These are phyloP conservation scores for Boletus sensibilis DNA, from an alignment of 768 basidiomycete species.

Conservation along the genomic window DNA sequence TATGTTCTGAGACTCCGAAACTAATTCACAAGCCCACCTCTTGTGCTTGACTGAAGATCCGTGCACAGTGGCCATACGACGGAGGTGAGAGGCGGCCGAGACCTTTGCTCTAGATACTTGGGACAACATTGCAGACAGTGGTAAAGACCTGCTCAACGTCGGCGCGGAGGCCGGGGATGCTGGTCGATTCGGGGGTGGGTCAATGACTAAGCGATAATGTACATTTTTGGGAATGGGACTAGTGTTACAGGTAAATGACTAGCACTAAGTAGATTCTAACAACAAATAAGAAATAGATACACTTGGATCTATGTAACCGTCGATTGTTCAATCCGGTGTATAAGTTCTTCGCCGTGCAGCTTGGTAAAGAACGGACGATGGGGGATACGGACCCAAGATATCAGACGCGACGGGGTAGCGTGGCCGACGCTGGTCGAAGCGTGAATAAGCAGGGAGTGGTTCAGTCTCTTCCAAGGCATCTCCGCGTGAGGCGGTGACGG, in stretches of 20 bases:
- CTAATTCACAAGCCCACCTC: slow-evolving; percentile 36
- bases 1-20: background rate
- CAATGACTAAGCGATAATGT: slow-evolving; percentile 18
- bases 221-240: background rate
- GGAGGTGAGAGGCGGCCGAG: slow-evolving; percentile 27
- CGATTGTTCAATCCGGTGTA: no score
- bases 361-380: slow-evolving; percentile 11
- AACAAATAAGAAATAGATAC: slow-evolving; percentile 10
- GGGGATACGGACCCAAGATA: slow-evolving; percentile 31
- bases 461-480: slow-evolving; percentile 8
- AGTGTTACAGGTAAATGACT: background rate
- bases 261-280: background rate
- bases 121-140: slow-evolving; percentile 29
- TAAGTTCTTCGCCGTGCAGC: background rate
- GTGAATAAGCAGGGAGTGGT: slow-evolving; percentile 28
- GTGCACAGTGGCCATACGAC: slow-evolving; percentile 46
- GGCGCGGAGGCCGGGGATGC: no score
- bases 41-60: slow-evolving; percentile 39
- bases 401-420: slow-evolving; percentile 19
- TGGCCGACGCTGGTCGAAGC: slow-evolving; percentile 24
- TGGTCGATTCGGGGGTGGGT: background rate
- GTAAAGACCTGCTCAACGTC: background rate
- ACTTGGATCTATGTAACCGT: background rate
- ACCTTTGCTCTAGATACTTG: slow-evolving; percentile 18
- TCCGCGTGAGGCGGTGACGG: background rate